Percentiles rank a stretch among this genome's conserved stretches.
These are phyloP conservation scores for Torrubiellomyces zombiae DNA, from an alignment of 2,329 filamentous ascomycete species.

Conservation along the genomic window DNA sequence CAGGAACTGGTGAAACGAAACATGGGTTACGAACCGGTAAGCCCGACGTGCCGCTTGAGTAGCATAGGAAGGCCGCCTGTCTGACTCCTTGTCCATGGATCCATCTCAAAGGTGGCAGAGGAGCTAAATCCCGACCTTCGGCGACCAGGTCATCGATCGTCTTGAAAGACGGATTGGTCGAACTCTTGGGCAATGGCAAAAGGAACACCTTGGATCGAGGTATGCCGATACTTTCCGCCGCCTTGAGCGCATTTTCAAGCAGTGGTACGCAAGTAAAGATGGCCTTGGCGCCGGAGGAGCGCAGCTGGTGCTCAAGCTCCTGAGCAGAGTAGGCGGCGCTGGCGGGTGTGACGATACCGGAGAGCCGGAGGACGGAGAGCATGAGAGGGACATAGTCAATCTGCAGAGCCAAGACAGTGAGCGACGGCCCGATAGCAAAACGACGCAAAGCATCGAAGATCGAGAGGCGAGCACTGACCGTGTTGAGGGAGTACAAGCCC, in stretches of 20 bases:
- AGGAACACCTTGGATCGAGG: slow-evolving; percentile 50
- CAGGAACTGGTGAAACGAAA: no score
- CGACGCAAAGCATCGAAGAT: no score
- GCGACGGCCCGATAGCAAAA: background rate
- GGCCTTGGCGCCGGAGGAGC: slow-evolving; percentile 49
- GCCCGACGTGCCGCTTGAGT: slow-evolving; percentile 66
- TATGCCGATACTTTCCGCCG: slow-evolving; percentile 46
- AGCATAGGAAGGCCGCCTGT: slow-evolving; percentile 61
- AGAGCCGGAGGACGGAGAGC: slow-evolving; percentile 58
- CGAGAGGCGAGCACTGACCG: slow-evolving; percentile 31
- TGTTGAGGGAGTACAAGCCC: slow-evolving; percentile 64
- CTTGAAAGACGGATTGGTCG: slow-evolving; percentile 35
- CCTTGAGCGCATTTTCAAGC: slow-evolving; percentile 45
- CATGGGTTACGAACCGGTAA: slow-evolving; percentile 45
- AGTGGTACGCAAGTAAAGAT: slow-evolving; percentile 58
- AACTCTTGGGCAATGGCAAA: slow-evolving; percentile 46
- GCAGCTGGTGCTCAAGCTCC: slow-evolving; percentile 58
- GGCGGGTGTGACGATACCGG: slow-evolving; percentile 58
- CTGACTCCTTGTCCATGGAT: slow-evolving; percentile 45
- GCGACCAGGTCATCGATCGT: slow-evolving; percentile 50
- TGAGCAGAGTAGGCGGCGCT: slow-evolving; percentile 56
- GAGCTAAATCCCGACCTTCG: slow-evolving; percentile 37
- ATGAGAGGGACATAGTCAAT: slow-evolving; percentile 59
- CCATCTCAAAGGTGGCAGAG: slow-evolving; percentile 42
- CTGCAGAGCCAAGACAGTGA: slow-evolving; percentile 26